Evolutionary conservation across 2,329 filamentous ascomycete species (phyloP).

Genomic region (Xylariomycetidae sp.): DNA sequence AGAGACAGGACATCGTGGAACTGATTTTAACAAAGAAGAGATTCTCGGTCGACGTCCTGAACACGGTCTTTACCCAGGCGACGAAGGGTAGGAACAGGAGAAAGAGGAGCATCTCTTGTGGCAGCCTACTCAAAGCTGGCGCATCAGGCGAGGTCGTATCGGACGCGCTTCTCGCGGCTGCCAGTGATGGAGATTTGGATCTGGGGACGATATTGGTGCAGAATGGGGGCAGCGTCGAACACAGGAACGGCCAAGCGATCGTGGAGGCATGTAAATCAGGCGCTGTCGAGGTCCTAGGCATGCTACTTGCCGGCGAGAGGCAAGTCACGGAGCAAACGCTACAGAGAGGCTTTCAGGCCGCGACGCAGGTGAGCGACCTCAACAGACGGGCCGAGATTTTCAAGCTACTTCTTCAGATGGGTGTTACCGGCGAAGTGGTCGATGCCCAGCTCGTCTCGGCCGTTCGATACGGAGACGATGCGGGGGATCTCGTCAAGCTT

Average conservation of each 20-base stretch:
- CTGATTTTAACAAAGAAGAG: conserved; percentile 38
- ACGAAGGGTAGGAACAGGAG: conserved; percentile 36
- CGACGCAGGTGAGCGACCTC: conserved; percentile 48
- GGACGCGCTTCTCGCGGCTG: conserved; percentile 45
- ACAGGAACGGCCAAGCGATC: conserved; percentile 48
- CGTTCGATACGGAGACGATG: conserved; percentile 45
- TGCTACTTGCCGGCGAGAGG: conserved; percentile 41
- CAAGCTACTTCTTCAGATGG: conserved; percentile 43
- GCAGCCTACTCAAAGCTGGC: conserved; percentile 40
- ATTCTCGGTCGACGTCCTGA: conserved; percentile 35
- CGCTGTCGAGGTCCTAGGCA: conserved; percentile 42
- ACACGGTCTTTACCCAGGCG: conserved; percentile 38
- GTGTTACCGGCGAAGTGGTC: conserved; percentile 46
- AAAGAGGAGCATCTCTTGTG: conserved; percentile 39
- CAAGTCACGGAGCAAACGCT: conserved; percentile 38
- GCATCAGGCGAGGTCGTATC: conserved; percentile 42
- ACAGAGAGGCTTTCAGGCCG: conserved; percentile 49
- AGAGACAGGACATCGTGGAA: conserved; percentile 40
- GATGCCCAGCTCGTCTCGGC: conserved; percentile 50
- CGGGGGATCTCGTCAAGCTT: conserved; percentile 43
- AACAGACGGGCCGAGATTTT: conserved; percentile 46
- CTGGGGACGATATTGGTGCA: conserved; percentile 47
- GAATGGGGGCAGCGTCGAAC: conserved; percentile 47
- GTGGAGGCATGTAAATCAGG: conserved; percentile 51
- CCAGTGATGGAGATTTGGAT: conserved; percentile 47